phyloP scores from a whole-genome alignment of 2,329 filamentous ascomycete genomes.

The Fusarium bulbicola region DNA sequence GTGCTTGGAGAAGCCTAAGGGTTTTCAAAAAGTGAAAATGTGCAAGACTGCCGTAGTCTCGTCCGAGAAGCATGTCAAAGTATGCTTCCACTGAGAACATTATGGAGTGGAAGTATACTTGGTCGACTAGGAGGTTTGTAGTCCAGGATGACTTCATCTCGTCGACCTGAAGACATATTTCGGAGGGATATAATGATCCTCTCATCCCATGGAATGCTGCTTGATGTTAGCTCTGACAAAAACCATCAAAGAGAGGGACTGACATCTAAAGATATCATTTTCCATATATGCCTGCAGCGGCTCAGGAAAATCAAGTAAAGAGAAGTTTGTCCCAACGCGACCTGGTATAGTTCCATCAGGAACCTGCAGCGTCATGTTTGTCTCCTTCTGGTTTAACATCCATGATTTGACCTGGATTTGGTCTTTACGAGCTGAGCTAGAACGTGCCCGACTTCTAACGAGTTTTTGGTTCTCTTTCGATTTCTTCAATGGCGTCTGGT shows the following conservation, averaged over 20 bases:
- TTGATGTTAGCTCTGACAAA: background rate
- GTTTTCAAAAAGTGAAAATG: slow-evolving; percentile 36
- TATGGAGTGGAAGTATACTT: slow-evolving; percentile 30
- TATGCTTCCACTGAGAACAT: slow-evolving; percentile 26
- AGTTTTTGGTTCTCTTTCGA: background rate
- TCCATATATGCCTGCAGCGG: slow-evolving; percentile 32
- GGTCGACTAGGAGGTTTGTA: slow-evolving; percentile 21
- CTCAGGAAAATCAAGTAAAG: slow-evolving; percentile 35
- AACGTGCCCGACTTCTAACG: slow-evolving; percentile 19
- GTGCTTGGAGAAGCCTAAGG: slow-evolving; percentile 24
- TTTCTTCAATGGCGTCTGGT: background rate
- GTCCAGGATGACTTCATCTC: slow-evolving; percentile 25
- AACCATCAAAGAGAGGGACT: background rate
- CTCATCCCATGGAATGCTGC: slow-evolving; percentile 17
- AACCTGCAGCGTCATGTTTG: background rate
- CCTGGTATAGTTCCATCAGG: slow-evolving; percentile 10
- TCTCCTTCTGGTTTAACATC: slow-evolving; percentile 11
- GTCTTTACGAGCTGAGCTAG: background rate
- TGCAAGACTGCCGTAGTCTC: slow-evolving; percentile 1
- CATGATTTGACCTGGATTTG: slow-evolving; percentile 9
- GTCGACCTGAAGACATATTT: slow-evolving; percentile 32
- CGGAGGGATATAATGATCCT: slow-evolving; percentile 23
- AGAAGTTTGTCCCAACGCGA: slow-evolving; percentile 25
- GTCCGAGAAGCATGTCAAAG: slow-evolving; percentile 1
- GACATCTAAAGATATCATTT: slow-evolving; percentile 22